Evolutionary conservation across 2,329 filamentous ascomycete species (phyloP), one percentile per base, ranked within the genome.

Genomic region (Tolypocladium guangdongense): DNA sequence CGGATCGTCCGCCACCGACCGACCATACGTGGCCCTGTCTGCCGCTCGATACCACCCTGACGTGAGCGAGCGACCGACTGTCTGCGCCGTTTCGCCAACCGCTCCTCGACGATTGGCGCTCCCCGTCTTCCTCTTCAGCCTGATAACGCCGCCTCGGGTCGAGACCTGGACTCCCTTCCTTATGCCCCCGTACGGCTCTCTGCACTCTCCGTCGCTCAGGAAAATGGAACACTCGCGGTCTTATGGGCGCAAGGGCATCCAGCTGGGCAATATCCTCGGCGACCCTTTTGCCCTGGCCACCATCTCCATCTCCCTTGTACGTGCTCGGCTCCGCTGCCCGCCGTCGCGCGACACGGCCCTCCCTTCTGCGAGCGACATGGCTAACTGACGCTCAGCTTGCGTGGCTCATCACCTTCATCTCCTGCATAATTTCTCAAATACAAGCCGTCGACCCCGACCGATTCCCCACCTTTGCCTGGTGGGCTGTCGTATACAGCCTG

Each of bases 241-340:
- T 60, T 80, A 83, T 66, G 75, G 74, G 65, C 76, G 79, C 66
- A 73, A 77, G 67, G 76, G 78, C 64, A 85, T 96, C 71, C 86
- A 82, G 70, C 71, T 91, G 70, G 88, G 88, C 68, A 95, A 96
- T 72, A 90, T 99, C 63, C 79, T 96, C 57, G 93, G 93, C 63
- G 92, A 99, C 73, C 93, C 93, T 7, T 97, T 99, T 71, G 91
- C 92, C 56, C 81, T 99, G 56, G 90, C 91, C 53, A 97, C 93
- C 37, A 83, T 95, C 59, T 96, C 92, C 54, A 96, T 97, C 69
- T 83, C 87, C 58, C 78, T 88, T 66, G 92, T 96, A 82, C 71
- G 90, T 81, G n/a, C 49, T 38, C 16, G 8, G 2, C 24, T 39
- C 49, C 32, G 36, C 35, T 43, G 30, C 32, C 50, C 39, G 18